These are phyloP conservation scores for Tilletia horrida DNA, from an alignment of 1,284 basidiomycete species.

Conservation along the genomic window DNA sequence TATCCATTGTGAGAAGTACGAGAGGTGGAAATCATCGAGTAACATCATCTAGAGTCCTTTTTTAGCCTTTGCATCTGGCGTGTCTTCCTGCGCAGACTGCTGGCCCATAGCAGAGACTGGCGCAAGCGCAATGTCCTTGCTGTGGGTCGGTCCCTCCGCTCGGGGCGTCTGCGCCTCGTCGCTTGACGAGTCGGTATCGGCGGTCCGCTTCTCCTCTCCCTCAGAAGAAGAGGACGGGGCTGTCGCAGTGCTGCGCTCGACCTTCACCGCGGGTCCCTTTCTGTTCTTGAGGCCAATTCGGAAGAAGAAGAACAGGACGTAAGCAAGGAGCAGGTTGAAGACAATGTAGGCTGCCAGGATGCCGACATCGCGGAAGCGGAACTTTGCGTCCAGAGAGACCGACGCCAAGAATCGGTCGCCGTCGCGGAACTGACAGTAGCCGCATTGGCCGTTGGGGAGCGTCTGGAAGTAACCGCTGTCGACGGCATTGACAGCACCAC, in stretches of 20 bases:
- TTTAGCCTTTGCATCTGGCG: not conserved
- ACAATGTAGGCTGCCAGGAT: constrained; percentile 65
- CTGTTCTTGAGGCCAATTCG: constrained; percentile 21
- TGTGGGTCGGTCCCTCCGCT: not conserved
- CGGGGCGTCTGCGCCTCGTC: too few species aligned
- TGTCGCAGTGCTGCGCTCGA: not conserved
- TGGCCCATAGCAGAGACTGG: constrained; percentile 8
- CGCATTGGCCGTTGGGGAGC: constrained; percentile 54
- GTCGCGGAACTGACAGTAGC: constrained; percentile 60
- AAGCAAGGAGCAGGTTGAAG: constrained; percentile 60
- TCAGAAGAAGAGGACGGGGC: not conserved
- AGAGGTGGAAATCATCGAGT: too few species aligned
- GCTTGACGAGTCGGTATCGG: not conserved
- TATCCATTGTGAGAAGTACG: too few species aligned
- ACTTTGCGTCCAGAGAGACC: constrained; percentile 26
- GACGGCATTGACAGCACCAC: constrained; percentile 18
- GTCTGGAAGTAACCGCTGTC: constrained; percentile 37
- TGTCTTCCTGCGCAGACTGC: not conserved
- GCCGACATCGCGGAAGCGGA: constrained; percentile 42
- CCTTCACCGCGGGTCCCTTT: constrained; percentile 15
- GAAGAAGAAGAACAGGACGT: constrained; percentile 34
- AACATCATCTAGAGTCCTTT: too few species aligned
- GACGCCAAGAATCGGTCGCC: constrained; percentile 61
- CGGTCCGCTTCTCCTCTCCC: not conserved
- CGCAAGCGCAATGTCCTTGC: not conserved